Base-by-base conservation (phyloP, 1,284 basidiomycete species). In the Tylopilus orsonianus region DNA sequence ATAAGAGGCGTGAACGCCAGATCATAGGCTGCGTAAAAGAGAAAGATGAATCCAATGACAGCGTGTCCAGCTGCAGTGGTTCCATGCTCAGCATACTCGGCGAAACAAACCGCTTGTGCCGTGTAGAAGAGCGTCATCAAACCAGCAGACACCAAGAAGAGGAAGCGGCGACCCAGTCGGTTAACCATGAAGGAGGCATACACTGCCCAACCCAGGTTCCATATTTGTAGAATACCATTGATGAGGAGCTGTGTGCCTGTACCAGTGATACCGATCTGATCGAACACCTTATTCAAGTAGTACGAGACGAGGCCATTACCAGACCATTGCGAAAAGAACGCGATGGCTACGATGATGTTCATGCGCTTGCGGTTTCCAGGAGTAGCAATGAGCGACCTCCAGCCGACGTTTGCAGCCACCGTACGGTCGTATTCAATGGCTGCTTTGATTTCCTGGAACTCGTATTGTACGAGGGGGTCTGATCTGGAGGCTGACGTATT, bases 21-120 rank as follows among this genome's bases (percentile, higher is more conserved):
- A 68, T 85, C 84, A 59, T 86, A 88, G 43, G 74, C 68, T 8
- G 80, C 81, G 58, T 83, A 87, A 72, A 80, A 87, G 48, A 90
- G 62, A 77, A 87, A 90, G 66, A 90, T 85, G 71, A 88, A 85
- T 3, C 79, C 86, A 53, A 90, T 83, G 65, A 88, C 79, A 9
- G 82, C 77, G 55, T 87, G 78, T 8, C 78, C 85, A 8, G 83
- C 78, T 2, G 66, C 61, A 6, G 66, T 41, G 37, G 61, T 66
- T 2, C 68, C 66, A 20, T 69, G 65, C 32, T 79, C 65, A n/a
- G 74, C 72, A 64, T 78, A 91, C 42, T 77, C 61, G 1, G 84
- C 82, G 16, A 83, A 83, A 66, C 83, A 83, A 47, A 84, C 76
- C 1, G 89, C 90, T 72, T 89, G 87, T 50, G 85, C 62, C 30